Base-by-base conservation (phyloP, 75 land plant species). In the Isoetes taiwanensis region DNA sequence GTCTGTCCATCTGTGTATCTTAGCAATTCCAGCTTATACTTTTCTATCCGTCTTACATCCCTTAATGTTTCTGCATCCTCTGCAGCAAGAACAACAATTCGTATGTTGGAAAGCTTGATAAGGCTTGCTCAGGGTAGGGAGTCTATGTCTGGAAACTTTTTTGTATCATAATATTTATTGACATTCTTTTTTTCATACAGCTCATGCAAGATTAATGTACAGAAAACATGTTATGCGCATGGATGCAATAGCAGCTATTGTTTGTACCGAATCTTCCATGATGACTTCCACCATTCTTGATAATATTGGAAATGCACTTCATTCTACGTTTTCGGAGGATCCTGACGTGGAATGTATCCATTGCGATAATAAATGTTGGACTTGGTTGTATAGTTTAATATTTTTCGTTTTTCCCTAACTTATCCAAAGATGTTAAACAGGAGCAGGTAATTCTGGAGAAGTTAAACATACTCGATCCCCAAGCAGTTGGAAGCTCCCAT, bases 201-300 rank as follows among this genome's bases (percentile, higher is more conserved):
- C 93, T n/a, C 97, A 90, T 78, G 97, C 97, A 28, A 83, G 93
- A 50, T 71, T 90, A 6, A 86, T 90, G 97, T 90, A 80, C 72
- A 70, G 97, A 60, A 70, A 84, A 56, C 82, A 90, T 61, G 97
- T 90, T 31, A 80, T 72, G n/a, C 67, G 52, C 52, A 61, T 74
- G 2, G 97, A 90, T 76, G 97, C 97, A 3, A 75, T 90, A 38
- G 78, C 94, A 23, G 97, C 97, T 28, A 75, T 90, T 57, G 56
- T 90, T 32, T 90, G 97, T 62, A 73, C 86, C 57, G 97, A 90
- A 61, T 86, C 97, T 64, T 90, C 97, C 32, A 90, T 90, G 97
- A 90, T 84, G 6, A 86, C 85, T 31, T 90, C 97, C 32, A 93
- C 97, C 4, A 78, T 90, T 20, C 88, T 90, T 19, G 94, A 90